These are phyloP conservation scores for Piromyces sp. DNA, from an alignment of 192 early-diverging fungal genomes.

Conservation along the genomic window DNA sequence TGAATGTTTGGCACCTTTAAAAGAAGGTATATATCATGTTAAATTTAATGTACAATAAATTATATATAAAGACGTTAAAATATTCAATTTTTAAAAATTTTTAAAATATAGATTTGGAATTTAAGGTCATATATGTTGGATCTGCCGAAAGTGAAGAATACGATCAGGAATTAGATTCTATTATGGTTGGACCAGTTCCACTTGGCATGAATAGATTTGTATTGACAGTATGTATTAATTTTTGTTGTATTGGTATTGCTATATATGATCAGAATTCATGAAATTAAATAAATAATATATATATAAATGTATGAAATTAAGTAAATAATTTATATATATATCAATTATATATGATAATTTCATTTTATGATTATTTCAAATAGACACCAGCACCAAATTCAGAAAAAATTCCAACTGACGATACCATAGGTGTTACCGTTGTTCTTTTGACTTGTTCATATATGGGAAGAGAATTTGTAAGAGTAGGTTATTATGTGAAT, in stretches of 20 bases:
- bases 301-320: too few relatives aligned
- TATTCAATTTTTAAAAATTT: too few relatives aligned
- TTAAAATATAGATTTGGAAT: constrained; percentile 73
- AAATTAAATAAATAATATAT: too few relatives aligned
- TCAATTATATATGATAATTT: too few relatives aligned
- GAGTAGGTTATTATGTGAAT: constrained; percentile 96
- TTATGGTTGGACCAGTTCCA: constrained; percentile 90
- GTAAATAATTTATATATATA: too few relatives aligned
- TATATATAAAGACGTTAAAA: too few relatives aligned
- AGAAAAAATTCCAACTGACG: constrained; percentile 54
- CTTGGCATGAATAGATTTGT: constrained; percentile 87
- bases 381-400: constrained; percentile 39
- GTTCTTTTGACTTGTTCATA: constrained; percentile 82
- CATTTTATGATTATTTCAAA: too few relatives aligned
- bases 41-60: too few relatives aligned
- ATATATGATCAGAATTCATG: too few relatives aligned
- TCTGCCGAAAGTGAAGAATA: constrained; percentile 61
- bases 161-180: constrained; percentile 88
- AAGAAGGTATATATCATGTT: constrained; percentile 49
- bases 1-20: constrained; percentile 71
- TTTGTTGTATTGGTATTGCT: not conserved
- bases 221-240: constrained; percentile 44
- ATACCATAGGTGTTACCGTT: constrained; percentile 77
- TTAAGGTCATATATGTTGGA: constrained; percentile 91
- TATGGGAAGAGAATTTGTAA: constrained; percentile 78